A percentile compares a stretch with the other conserved stretches of the same genome.
Conservation (phyloP, 2,329 filamentous ascomycete genomes). For the Torrubiella hemipterigena region DNA sequence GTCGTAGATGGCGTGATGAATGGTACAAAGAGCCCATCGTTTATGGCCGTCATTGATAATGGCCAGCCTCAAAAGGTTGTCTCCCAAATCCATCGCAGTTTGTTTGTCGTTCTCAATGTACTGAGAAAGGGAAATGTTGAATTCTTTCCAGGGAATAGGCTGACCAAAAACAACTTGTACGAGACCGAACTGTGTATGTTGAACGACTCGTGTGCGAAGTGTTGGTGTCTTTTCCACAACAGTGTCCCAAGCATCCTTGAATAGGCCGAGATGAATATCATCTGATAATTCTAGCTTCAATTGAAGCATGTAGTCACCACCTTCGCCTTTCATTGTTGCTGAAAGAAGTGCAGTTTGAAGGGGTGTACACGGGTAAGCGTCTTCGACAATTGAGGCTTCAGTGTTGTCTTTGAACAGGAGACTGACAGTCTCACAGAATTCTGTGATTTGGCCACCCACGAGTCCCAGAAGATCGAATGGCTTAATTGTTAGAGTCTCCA, state of each 20-base stretch:
- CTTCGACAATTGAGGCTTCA: background rate
- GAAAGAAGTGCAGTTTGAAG: background rate
- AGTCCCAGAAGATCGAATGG: background rate
- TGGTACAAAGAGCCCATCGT: no score
- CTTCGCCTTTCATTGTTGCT: background rate
- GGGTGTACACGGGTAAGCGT: background rate
- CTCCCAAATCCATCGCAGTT: no score
- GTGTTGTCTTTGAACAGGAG: no score
- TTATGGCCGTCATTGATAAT: no score
- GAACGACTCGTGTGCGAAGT: background rate
- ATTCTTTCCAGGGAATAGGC: no score
- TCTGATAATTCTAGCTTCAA: background rate
- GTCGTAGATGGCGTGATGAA: slow-evolving; percentile 35
- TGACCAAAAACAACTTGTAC: background rate
- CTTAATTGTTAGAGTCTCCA: no score
- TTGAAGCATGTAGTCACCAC: slow-evolving; percentile 1
- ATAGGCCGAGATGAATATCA: background rate
- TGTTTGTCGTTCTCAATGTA: no score
- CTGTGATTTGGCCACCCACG: background rate
- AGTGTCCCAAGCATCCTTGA: background rate
- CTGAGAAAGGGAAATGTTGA: no score
- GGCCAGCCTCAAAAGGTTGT: no score
- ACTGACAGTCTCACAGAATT: background rate
- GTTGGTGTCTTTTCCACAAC: background rate
- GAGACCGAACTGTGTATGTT: background rate